phyloP scores from a whole-genome alignment of 169 alveolate genomes.

The Sarcocystis neurona region DNA sequence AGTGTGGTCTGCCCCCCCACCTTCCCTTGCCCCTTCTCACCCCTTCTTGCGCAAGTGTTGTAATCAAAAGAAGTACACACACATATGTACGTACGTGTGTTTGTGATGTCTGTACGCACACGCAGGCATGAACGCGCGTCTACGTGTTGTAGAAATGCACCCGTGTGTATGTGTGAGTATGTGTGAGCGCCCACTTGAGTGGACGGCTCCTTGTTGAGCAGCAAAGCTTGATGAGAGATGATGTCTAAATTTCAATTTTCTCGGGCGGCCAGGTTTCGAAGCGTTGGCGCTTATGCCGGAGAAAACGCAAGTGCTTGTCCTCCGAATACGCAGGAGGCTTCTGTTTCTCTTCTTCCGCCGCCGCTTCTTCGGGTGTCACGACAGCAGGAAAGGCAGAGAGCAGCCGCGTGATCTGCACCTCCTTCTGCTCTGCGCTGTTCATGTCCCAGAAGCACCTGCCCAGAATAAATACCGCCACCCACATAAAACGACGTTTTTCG shows the following conservation, averaged over 20 bases:
- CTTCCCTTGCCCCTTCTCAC: no score
- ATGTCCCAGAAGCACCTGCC: constrained; percentile 76
- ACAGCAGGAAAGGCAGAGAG: constrained; percentile 33
- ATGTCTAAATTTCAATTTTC: constrained; percentile 72
- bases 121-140: no score
- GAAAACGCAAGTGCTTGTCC: background rate
- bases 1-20: no score
- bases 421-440: constrained; percentile 75
- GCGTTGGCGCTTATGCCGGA: constrained; percentile 78
- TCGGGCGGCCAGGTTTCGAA: constrained; percentile 86
- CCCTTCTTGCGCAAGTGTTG: no score
- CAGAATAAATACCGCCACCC: background rate
- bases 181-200: background rate
- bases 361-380: background rate
- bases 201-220: background rate
- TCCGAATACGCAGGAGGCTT: background rate
- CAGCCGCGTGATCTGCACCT: constrained; percentile 72
- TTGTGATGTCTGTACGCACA: no score
- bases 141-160: background rate
- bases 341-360: background rate
- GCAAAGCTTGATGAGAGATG: background rate
- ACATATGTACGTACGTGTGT: background rate
- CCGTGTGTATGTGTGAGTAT: background rate
- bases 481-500: background rate
- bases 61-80: background rate